These are phyloP conservation scores for Pseudisothecium myosuroides DNA, from an alignment of 225 moss, liverwort and hornwort species.

Conservation along the genomic window DNA sequence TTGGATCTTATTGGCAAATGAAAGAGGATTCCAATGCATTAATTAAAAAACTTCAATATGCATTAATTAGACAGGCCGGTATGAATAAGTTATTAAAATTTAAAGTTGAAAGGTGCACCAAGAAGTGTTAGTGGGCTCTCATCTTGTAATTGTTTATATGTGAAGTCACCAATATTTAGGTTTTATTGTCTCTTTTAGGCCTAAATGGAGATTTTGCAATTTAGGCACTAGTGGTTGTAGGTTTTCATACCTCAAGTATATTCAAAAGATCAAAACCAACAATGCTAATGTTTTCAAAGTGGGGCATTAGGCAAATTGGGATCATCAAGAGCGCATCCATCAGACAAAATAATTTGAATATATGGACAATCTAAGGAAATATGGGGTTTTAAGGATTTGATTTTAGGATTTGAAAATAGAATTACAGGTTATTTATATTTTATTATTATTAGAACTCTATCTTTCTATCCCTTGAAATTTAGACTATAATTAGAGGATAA, in stretches of 20 bases:
- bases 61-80: not conserved
- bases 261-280: not conserved
- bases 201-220: not conserved
- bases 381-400: not conserved
- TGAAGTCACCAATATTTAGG: not conserved
- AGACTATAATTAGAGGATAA: rapidly evolving
- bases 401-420: not conserved
- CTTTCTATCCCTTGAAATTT: not conserved
- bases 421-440: not conserved
- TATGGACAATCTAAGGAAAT: not conserved
- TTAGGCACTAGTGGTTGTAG: rapidly evolving
- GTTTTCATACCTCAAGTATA: not conserved
- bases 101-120: no score
- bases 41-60: not conserved
- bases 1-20: no score
- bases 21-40: not conserved
- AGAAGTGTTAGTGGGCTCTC: not conserved
- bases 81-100: not conserved
- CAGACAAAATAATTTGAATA: not conserved
- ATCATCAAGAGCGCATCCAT: rapidly evolving
- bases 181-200: not conserved
- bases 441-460: no score
- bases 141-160: not conserved
- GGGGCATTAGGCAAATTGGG: rapidly evolving
- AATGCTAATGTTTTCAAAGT: not conserved